Base-by-base conservation (phyloP, 371 early-diverging fungal genomes). In the Apophysomyces variabilis region DNA sequence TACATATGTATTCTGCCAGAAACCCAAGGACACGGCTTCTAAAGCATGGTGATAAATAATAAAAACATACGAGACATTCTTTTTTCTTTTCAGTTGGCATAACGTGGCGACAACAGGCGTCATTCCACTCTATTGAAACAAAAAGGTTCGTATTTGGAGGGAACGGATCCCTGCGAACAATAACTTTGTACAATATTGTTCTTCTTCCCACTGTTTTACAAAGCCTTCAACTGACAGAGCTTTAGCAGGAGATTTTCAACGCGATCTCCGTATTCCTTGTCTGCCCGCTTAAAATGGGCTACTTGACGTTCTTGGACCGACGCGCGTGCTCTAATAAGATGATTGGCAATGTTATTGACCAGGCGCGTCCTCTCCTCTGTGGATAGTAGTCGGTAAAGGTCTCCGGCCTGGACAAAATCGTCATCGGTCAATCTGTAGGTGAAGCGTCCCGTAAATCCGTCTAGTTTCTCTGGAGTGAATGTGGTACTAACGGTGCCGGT, bases 261-360 rank as follows among this genome's bases (percentile, higher is more conserved):
- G 43, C 91, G 88, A 38, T 79, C 71, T 68, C 90, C 90, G 69
- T 90, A 91, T 67, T 92, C 91, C 65, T 83, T 79, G 75, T 92
- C 90, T 44, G 90, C 90, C 65, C 91, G 89, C 78, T 85, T 85
- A 74, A 93, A 89, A 82, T 90, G 86, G 60, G 80, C 84, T 46
- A 92, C 75, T 78, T 92, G 90, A 66, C 92, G 91, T 68, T 88
- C 86, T 73, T 85, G 90, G 65, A 93, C 89, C 73, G 86, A 86
- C 61, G 74, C 71, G 70, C 92, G 89, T 68, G 90, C 89, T 64
- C 86, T 82, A 78, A 87, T 89, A 72, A 93, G 78, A 65, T 85
- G 83, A 56, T 85, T 87, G 63, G 88, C 89, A 77, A 92, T 91
- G 77, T 90, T 90, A 59, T 81, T 79, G 57, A 91, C 82, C 72